Base-by-base conservation (phyloP, 1,139 yeast species). In the Pichia terricola region DNA sequence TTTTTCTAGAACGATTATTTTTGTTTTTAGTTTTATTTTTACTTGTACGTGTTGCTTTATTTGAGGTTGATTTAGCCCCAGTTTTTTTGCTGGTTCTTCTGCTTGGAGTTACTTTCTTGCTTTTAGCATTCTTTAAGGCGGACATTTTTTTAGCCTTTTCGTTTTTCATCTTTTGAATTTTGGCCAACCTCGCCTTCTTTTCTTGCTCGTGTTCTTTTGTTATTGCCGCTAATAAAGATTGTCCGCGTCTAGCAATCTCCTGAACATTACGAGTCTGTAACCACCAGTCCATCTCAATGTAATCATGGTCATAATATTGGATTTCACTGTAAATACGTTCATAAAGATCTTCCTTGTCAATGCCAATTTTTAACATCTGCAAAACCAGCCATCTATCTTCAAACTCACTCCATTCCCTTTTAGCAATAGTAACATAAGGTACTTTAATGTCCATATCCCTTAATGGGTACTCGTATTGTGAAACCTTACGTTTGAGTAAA, bases 341-440 rank as follows among this genome's bases (percentile, higher is more conserved):
- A 54, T 76, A 79, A 8, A 82, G 63, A 52, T 81, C 85, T 5
- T 74, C 75, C 44, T 78, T 68, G 50, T 81, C 87, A 38, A 82
- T 57, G 0, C 94, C 94, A 60, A 69, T 75, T 47, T 80, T 68
- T 59, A 77, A 78, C 54, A 81, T 63, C 61, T 79, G 82, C 7
- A 81, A 73, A 47, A 83, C 62, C 49, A 83, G 64, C 56, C 78
- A 83, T 47, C 88, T 66, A 57, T 83, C 94, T 57, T 83, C 94
- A 49, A 79, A 87, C 38, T 80, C 87, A 25, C 81, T 74, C 61
- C 76, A 83, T 1, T 79, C 73, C 34, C 49, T 44, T 38, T 53
- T 50, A 6, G 49, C 41, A 3, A 53, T 42, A 5, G 49, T 45
- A 28, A 45, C 45, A 52, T 79, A 69, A 16, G 77, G 78, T 48